Percentiles rank a stretch among this genome's conserved stretches.
phyloP scores from a whole-genome alignment of 73 alveolate species.

The Paraurostyla sp. region DNA sequence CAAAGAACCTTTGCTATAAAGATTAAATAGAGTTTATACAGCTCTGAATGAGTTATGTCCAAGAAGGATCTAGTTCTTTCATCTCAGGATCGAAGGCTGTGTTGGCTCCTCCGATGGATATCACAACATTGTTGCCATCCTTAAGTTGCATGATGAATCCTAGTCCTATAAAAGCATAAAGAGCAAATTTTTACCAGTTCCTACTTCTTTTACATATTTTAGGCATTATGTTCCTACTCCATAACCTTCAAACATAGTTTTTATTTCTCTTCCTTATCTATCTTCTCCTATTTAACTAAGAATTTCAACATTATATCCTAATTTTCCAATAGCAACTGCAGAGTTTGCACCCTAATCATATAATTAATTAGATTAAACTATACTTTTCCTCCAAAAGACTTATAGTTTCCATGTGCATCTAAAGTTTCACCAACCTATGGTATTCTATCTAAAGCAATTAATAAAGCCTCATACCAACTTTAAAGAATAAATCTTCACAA shows the following conservation, averaged over 20 bases:
- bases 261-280: constrained; percentile 38
- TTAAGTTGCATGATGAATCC: constrained; percentile 4
- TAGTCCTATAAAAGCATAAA: neutral
- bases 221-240: constrained; percentile 29
- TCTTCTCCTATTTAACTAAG: constrained; percentile 65
- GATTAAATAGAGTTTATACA: neutral
- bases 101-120: constrained; percentile 41
- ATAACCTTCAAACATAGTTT: neutral
- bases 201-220: constrained; percentile 1
- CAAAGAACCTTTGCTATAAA: constrained; percentile 25
- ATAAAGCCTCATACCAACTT: constrained; percentile 12
- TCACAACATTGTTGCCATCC: constrained; percentile 10
- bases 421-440: constrained; percentile 50
- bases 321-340: constrained; percentile 18
- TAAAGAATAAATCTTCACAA: constrained; percentile 33
- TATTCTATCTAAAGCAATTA: neutral
- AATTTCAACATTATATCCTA: constrained; percentile 28
- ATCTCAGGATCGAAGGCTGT: constrained; percentile 18
- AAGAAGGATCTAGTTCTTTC: neutral
- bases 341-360: constrained; percentile 12
- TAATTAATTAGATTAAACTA: neutral
- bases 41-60: neutral
- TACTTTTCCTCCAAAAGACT: constrained; percentile 48
- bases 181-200: constrained; percentile 18
- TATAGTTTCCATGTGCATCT: constrained; percentile 21